phyloP scores from a whole-genome alignment of 805 yeast species.

The Saccharomycopsis sp. region DNA sequence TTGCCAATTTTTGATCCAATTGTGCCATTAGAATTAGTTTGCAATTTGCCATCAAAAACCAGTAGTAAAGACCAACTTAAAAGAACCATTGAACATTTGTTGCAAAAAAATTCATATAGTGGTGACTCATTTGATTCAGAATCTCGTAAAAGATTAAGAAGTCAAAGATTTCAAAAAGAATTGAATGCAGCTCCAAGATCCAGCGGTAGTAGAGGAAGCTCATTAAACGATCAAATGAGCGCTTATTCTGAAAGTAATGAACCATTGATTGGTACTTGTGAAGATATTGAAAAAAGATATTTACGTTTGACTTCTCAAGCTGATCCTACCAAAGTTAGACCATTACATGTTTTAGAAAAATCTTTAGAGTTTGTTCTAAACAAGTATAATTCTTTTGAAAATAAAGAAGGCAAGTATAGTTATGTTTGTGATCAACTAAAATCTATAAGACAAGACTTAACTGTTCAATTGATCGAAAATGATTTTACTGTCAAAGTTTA shows the following conservation, averaged over 20 bases:
- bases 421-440: conserved; percentile 86
- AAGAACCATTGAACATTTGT: background rate
- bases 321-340: conserved; percentile 75
- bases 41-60: background rate
- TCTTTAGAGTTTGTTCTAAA: conserved; percentile 44
- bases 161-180: conserved; percentile 38
- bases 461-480: conserved; percentile 79
- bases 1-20: conserved; percentile 34
- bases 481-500: conserved; percentile 71
- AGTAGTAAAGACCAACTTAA: background rate
- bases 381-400: conserved; percentile 37
- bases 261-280: conserved; percentile 50
- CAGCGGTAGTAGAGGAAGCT: conserved; percentile 4
- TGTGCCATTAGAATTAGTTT: conserved; percentile 2
- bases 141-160: conserved; percentile 33
- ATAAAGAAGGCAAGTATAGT: conserved; percentile 46
- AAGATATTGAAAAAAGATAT: conserved; percentile 64
- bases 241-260: conserved; percentile 4
- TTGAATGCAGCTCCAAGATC: conserved; percentile 7
- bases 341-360: conserved; percentile 47
- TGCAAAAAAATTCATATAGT: too few relatives aligned
- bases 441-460: conserved; percentile 84
- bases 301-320: conserved; percentile 86
- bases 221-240: conserved; percentile 1
- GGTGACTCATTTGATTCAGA: conserved; percentile 19